Percentiles rank a stretch among this genome's conserved stretches.
Conservation (phyloP, 2,329 filamentous ascomycete species). For the Thelonectria discophora region DNA sequence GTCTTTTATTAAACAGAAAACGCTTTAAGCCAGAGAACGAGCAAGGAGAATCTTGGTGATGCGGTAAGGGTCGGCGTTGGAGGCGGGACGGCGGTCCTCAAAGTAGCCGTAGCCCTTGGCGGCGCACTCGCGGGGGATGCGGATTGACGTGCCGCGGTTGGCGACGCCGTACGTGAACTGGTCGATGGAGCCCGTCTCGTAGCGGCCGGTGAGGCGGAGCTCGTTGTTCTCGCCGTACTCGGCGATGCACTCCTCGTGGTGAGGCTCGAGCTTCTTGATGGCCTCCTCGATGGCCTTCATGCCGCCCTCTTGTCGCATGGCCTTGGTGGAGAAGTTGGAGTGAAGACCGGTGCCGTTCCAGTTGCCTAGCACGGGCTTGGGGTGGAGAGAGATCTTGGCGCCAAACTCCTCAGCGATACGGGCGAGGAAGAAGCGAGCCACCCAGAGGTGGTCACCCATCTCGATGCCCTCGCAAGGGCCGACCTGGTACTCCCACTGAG, state of each 20-base stretch:
- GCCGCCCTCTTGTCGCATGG: conserved; percentile 89
- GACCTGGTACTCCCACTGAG: conserved; percentile 98
- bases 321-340: conserved; percentile 90
- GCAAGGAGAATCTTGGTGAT: conserved; percentile 73
- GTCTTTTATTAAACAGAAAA: conserved; percentile 14
- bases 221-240: conserved; percentile 98
- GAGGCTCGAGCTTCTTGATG: conserved; percentile 83
- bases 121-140: conserved; percentile 86
- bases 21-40: conserved; percentile 32
- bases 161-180: conserved; percentile 90
- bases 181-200: conserved; percentile 95
- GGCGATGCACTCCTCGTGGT: conserved; percentile 85
- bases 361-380: conserved; percentile 90
- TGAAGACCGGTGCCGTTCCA: conserved; percentile 98
- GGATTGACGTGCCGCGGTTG: conserved; percentile 93
- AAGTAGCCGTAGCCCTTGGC: conserved; percentile 96
- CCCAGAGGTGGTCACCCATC: conserved; percentile 97
- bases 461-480: conserved; percentile 88
- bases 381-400: conserved; percentile 92
- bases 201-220: conserved; percentile 87
- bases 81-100: conserved; percentile 83
- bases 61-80: conserved; percentile 88
- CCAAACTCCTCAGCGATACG: conserved; percentile 96
- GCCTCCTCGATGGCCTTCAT: conserved; percentile 93
- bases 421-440: conserved; percentile 81